Evolutionary conservation across 352 stramenopile genomes (phyloP), one percentile per base, ranked within the genome.

Genomic region (Blastocystis sp.): DNA sequence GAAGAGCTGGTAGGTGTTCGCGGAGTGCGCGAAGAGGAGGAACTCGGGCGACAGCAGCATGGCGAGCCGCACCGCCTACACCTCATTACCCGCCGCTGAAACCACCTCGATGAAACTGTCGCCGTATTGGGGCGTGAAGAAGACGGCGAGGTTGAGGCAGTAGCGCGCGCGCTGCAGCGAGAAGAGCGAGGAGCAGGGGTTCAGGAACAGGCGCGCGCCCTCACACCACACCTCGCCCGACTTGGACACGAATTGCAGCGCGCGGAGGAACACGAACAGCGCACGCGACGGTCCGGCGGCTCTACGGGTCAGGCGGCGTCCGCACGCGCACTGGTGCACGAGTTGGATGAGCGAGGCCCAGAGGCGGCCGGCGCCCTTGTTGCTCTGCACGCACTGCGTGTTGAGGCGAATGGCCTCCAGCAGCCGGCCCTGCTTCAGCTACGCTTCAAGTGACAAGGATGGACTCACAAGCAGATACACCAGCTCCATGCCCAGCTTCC

Each of bases 331-430:
- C 71, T 64, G 38, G 43, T 81, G 71, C 28, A 60, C 43, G 11
- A 81, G 38, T 21, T 81, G 71, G 60, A 81, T 81, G 7, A 81
- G 48, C 38, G 71, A 81, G 21, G 71, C 43, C 71, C 71, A 81
- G 10, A 81, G 43, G 11, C 71, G 71, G 3, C 71, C 71, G 14
- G 71, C 71, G 38, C 56, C 23, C 11, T 19, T 23, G 66, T 81
- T 23, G 21, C 40, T n/a, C 53, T 65, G 14, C 3, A 81, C 40
- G 2, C 34, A 23, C 0, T 59, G 40, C 19, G 48, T 23, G 28
- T 81, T 81, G 11, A 81, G 45, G 5, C 11, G 40, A 5, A 62
- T 41, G 3, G 71, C 71, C 28, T 81, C 71, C 3, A n/a, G 28
- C 23, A 71, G 34, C 28, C 2, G 23, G n/a, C 64, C 23, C 7